Conservation (phyloP, 2,329 filamentous ascomycete species). For the Zymoseptoria pseudotritici region DNA sequence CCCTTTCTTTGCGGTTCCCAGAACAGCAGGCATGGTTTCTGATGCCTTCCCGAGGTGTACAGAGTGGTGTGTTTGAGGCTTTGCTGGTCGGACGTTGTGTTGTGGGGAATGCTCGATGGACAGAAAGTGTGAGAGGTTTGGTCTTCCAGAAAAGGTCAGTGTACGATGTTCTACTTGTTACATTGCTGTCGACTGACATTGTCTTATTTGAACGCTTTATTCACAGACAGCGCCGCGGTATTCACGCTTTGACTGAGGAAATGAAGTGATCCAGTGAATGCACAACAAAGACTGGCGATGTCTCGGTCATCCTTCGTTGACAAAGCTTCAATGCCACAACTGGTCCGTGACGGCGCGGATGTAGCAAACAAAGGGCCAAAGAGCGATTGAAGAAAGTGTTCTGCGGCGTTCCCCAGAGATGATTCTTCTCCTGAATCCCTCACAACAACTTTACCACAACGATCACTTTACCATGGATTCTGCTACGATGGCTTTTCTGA, state of each 20-base stretch:
- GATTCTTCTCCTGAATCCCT: no score
- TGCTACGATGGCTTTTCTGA: not conserved
- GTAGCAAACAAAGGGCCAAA: not conserved
- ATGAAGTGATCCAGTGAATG: not conserved
- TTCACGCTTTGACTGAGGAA: not conserved
- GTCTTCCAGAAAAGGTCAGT: not conserved
- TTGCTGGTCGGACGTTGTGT: not conserved
- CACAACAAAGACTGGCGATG: not conserved
- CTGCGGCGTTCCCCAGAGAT: no score
- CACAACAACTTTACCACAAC: not conserved
- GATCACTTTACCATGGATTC: not conserved
- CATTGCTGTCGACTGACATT: not conserved
- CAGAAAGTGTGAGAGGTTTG: not conserved
- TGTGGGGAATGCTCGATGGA: not conserved
- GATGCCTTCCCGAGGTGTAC: not conserved
- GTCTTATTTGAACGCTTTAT: not conserved
- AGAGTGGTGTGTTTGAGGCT: not conserved
- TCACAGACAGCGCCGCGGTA: not conserved
- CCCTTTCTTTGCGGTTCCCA: not conserved
- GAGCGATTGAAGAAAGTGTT: no score
- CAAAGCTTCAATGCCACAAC: not conserved
- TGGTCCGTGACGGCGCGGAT: no score
- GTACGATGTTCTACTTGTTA: not conserved
- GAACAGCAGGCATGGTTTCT: not conserved
- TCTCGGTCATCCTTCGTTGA: not conserved